Evolutionary conservation across 805 yeast species (phyloP), one percentile per base, ranked within the genome.

Genomic region (Zygosaccharomyces rouxii): DNA sequence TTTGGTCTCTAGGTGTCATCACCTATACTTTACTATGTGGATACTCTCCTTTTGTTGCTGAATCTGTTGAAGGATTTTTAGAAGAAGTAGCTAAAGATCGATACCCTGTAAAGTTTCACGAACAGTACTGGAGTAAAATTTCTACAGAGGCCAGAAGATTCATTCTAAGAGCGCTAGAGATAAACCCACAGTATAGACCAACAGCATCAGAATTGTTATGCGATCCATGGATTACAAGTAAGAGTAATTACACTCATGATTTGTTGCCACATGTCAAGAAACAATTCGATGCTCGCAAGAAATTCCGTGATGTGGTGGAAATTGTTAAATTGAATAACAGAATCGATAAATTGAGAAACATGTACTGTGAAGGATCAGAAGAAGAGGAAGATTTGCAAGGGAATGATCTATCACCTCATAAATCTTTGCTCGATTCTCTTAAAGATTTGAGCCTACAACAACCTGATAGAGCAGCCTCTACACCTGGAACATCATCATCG

Each of bases 1-100:
- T 92, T 47, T 92, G 99, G 99, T 86, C 96, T 1, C 64, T 92
- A 35, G 99, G 99, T 30, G 95, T 92, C 7, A 88, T 92, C 39
- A 80, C 96, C 0, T 94, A 89, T 67, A 90, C 97, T 0, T 70
- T 90, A 40, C 73, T 92, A 39, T 89, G 94, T 57, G 99, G 99
- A 0, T 89, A 89, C 64, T 84, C 95, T 5, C 97, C 98, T 3
- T 89, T 92, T 67, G 71, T 90, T 44, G 81, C 96, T 0, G 97
- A 90, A 62, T 83, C 80, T 41, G 88, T 86, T 1, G 78, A 76
- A 47, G 95, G 86, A 47, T 92, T 94, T 63, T 69, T 92, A 41
- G 79, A 78, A 38, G 98, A 92, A 64, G 94, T 88, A 48, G 72
- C 75, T 46, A 66, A 78, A 58, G 82, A 83, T 39, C 81, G 81